These are phyloP conservation scores for Naematelia aurantialba DNA, from an alignment of 768 basidiomycete species.

Conservation along the genomic window DNA sequence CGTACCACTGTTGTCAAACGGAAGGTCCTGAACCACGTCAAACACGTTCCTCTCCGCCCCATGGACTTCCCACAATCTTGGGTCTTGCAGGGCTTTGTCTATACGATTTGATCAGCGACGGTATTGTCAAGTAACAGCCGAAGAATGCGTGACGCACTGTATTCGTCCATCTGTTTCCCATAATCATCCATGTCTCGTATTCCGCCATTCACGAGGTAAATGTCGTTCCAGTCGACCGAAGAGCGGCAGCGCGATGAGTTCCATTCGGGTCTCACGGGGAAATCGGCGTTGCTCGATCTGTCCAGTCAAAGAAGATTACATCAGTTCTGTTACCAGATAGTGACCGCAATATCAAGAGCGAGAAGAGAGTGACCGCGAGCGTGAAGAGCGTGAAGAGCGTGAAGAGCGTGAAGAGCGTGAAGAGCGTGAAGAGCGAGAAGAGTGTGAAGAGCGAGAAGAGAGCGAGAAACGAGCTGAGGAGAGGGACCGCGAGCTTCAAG, in stretches of 20 bases:
- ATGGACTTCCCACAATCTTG: constrained; percentile 21
- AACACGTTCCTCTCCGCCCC: constrained; percentile 28
- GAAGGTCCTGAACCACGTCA: constrained; percentile 13
- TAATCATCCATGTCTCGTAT: constrained; percentile 9
- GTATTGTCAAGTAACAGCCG: background rate
- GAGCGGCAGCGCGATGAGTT: background rate
- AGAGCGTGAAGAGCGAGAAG: too few relatives aligned
- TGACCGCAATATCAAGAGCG: too few relatives aligned
- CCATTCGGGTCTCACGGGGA: constrained; percentile 23
- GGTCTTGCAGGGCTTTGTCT: constrained; percentile 20
- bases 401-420: too few relatives aligned
- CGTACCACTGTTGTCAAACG: background rate
- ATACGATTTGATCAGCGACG: too few relatives aligned
- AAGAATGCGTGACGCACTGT: constrained; percentile 11
- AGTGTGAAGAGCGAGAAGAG: too few relatives aligned
- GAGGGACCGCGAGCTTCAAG: too few relatives aligned
- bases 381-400: too few relatives aligned
- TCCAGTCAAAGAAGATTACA: too few relatives aligned
- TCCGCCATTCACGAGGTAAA: constrained; percentile 7
- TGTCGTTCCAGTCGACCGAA: constrained; percentile 14
- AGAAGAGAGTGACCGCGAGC: too few relatives aligned
- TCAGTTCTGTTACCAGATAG: too few relatives aligned
- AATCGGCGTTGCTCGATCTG: constrained; percentile 1
- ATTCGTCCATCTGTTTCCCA: constrained; percentile 6
- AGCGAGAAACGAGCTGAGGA: too few relatives aligned